A percentile compares a stretch with the other conserved stretches of the same genome.
Conservation (phyloP, 495 filamentous ascomycete genomes). For the Neurospora sp. region DNA sequence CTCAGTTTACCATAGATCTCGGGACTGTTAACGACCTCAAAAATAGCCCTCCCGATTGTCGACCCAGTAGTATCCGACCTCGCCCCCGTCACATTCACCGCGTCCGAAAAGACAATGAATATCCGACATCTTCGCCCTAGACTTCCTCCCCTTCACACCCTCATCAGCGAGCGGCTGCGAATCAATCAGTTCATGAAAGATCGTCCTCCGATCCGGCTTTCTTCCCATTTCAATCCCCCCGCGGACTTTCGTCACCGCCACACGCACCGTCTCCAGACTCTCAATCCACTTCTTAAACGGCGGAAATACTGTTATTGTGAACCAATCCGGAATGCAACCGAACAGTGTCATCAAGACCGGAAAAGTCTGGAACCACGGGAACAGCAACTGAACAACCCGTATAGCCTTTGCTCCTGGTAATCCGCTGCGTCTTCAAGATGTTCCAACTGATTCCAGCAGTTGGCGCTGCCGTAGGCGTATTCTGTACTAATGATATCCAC, state of each 20-base stretch:
- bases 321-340: slow-evolving; percentile 4
- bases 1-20: slow-evolving; percentile 18
- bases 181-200: slow-evolving; percentile 20
- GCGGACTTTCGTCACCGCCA: slow-evolving; percentile 7
- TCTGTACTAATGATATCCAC: slow-evolving; percentile 36
- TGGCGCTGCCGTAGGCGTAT: slow-evolving; percentile 22
- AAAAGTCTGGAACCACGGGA: slow-evolving; percentile 12
- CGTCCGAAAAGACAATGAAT: slow-evolving; percentile 19
- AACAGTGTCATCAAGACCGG: slow-evolving; percentile 9
- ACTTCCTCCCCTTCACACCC: slow-evolving; percentile 15
- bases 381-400: slow-evolving; percentile 3
- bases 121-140: slow-evolving; percentile 11
- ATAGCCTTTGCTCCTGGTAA: slow-evolving; percentile 15
- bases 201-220: slow-evolving; percentile 9
- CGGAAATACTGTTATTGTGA: slow-evolving; percentile 8
- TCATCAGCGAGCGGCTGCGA: slow-evolving; percentile 1
- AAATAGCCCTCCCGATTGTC: slow-evolving; percentile 26
- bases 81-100: slow-evolving; percentile 22
- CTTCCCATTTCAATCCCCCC: slow-evolving; percentile 2
- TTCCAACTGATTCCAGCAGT: slow-evolving; percentile 16
- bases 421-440: background rate
- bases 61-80: slow-evolving; percentile 33
- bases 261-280: slow-evolving; percentile 6
- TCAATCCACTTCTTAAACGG: slow-evolving; percentile 5
- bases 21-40: slow-evolving; percentile 25